These are phyloP conservation scores for Delitschia confertaspora DNA, from an alignment of 495 filamentous ascomycete species.

Conservation along the genomic window DNA sequence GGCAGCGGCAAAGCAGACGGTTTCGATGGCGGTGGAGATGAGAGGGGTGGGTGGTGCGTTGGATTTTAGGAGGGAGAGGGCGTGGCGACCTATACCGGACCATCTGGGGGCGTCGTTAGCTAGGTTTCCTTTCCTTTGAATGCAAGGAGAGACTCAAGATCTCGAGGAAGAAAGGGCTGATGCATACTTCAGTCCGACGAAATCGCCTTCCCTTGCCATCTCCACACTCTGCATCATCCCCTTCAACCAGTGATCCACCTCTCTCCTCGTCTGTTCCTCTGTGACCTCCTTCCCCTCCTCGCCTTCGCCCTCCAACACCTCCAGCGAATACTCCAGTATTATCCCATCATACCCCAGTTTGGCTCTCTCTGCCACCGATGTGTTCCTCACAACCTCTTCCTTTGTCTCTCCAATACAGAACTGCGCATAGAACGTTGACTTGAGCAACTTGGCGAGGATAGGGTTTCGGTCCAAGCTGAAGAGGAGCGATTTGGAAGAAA, in stretches of 20 bases:
- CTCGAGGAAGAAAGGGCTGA: no score
- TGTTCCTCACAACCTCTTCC: slow-evolving; percentile 50
- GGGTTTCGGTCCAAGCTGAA: slow-evolving; percentile 34
- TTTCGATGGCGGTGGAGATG: slow-evolving; percentile 59
- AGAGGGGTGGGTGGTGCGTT: slow-evolving; percentile 49
- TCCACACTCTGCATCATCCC: slow-evolving; percentile 69
- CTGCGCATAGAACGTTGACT: slow-evolving; percentile 73
- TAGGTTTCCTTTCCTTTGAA: no score
- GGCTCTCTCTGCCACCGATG: slow-evolving; percentile 42
- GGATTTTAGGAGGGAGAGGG: slow-evolving; percentile 53
- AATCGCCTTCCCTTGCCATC: slow-evolving; percentile 67
- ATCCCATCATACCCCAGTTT: slow-evolving; percentile 64
- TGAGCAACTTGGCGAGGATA: slow-evolving; percentile 45
- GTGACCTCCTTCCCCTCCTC: no score
- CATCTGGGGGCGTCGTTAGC: slow-evolving; percentile 41
- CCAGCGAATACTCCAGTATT: slow-evolving; percentile 67
- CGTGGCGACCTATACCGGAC: slow-evolving; percentile 79
- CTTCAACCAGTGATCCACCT: slow-evolving; percentile 63
- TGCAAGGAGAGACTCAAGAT: no score
- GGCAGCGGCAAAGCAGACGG: slow-evolving; percentile 68
- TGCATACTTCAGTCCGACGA: slow-evolving; percentile 72
- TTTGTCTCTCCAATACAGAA: slow-evolving; percentile 71
- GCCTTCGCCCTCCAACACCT: slow-evolving; percentile 55
- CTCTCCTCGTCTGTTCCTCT: slow-evolving; percentile 38
- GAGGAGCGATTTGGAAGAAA: slow-evolving; percentile 53